These are phyloP conservation scores for Collybia sp. DNA, from an alignment of 768 basidiomycete genomes.

Conservation along the genomic window DNA sequence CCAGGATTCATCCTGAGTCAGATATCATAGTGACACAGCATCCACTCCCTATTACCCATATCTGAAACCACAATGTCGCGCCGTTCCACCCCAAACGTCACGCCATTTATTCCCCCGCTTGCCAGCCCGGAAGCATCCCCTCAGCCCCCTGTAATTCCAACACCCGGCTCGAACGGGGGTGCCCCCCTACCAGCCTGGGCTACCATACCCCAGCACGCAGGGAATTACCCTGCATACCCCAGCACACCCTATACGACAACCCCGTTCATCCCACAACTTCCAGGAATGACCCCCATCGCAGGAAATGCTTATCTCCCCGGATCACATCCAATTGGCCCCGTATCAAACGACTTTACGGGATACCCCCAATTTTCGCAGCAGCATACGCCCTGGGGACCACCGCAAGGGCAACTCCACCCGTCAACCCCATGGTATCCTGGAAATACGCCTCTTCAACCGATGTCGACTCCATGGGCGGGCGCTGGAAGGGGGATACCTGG, in stretches of 20 bases:
- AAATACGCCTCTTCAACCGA: too few relatives aligned
- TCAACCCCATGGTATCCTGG: too few relatives aligned
- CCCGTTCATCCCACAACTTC: constrained; percentile 29
- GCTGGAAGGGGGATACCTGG: too few relatives aligned
- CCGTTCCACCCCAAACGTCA: constrained; percentile 13
- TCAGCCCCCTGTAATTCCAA: constrained; percentile 30
- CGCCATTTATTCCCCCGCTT: constrained; percentile 32
- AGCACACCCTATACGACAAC: constrained; percentile 30
- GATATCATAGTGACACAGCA: not conserved
- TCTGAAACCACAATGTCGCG: constrained; percentile 7
- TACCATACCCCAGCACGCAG: constrained; percentile 23
- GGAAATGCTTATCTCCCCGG: constrained; percentile 5
- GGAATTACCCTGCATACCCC: constrained; percentile 33
- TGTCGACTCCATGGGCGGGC: too few relatives aligned
- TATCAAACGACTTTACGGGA: constrained; percentile 18
- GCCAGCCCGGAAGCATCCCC: constrained; percentile 23
- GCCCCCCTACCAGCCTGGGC: constrained; percentile 26
- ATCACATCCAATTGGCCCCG: not conserved
- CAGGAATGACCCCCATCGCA: constrained; percentile 12
- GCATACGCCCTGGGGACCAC: not conserved
- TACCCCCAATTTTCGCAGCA: constrained; percentile 11
- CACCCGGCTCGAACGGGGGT: constrained; percentile 12
- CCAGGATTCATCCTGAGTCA: too few relatives aligned
- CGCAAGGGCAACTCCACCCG: not conserved
- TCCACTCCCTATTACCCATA: not conserved